Conservation (phyloP, 2,329 filamentous ascomycete genomes). For the Exutisphaerella laricina region DNA sequence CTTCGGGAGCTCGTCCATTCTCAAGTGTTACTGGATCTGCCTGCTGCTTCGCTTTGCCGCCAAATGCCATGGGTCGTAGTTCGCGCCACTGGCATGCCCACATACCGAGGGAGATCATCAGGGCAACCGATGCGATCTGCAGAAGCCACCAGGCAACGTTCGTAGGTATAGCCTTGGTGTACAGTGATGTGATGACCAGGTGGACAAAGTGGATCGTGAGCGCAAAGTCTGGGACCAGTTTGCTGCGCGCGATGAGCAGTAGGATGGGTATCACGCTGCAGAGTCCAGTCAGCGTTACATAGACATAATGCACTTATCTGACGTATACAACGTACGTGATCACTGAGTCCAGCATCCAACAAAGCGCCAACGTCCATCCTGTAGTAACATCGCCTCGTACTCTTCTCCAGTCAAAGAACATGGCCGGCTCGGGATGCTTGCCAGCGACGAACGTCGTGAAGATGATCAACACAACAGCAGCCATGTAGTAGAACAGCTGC, state of each 20-base stretch:
- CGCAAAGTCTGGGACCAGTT: conserved; percentile 92
- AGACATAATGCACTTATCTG: background rate
- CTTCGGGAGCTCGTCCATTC: conserved; percentile 16
- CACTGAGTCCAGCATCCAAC: conserved; percentile 62
- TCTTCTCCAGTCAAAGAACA: conserved; percentile 59
- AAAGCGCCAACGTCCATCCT: conserved; percentile 63
- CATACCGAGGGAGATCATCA: conserved; percentile 69
- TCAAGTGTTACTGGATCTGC: conserved; percentile 15
- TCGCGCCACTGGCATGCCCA: conserved; percentile 93
- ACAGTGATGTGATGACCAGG: conserved; percentile 69
- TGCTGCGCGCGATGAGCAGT: conserved; percentile 77
- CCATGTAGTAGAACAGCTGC: conserved; percentile 59
- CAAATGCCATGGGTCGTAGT: conserved; percentile 81
- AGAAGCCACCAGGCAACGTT: conserved; percentile 83
- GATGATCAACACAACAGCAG: conserved; percentile 56
- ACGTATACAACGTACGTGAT: conserved; percentile 51
- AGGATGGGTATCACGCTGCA: conserved; percentile 75
- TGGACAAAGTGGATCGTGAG: conserved; percentile 82
- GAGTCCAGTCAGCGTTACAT: conserved; percentile 3
- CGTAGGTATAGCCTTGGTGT: conserved; percentile 68
- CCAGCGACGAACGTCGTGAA: conserved; percentile 64
- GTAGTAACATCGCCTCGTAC: conserved; percentile 62
- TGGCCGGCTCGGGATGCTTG: conserved; percentile 51
- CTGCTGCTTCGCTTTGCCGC: conserved; percentile 46
- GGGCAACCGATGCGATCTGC: conserved; percentile 53